Evolutionary conservation across 495 filamentous ascomycete genomes (phyloP), one percentile per base, ranked within the genome.

Genomic region (Collariella sp.): DNA sequence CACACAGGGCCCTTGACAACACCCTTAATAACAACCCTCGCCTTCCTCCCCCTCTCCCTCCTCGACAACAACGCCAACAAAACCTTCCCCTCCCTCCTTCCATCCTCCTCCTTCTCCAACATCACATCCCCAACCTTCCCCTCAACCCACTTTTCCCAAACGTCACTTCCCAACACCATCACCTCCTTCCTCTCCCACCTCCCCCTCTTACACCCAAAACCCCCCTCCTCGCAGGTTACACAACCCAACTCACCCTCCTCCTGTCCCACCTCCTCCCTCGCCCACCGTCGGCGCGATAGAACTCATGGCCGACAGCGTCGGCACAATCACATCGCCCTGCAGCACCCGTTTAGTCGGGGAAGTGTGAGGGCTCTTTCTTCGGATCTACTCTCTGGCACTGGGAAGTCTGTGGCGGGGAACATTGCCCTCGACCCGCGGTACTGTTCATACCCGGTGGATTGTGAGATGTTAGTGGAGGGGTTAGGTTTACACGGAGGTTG

Each of bases 211-310:
- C n/a, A n/a, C n/a, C n/a, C n/a, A n/a, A n/a, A n/a, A n/a, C 65
- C 0, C 63, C 72, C 10, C 50, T 78, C 23, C 26, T 71, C 2
- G 56, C 56, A 40, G 77, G 76, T 19, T 80, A 72, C 53, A 47
- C 23, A 5, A 58, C 56, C 13, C 73, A 78, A 54, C 61, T 66
- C 16, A 24, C 22, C 2, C 50, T 72, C 10, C 61, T 69, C 22
- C 55, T 68, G n/a, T 45, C 58, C 36, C 56, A 55, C 13, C 62
- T 66, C 16, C 38, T 63, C 2, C 44, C 52, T 3, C 46, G 45
- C 20, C 35, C 46, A 45, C 49, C 11, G 53, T 58, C 24, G 57
- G 46, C 19, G 55, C 57, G 22, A 52, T 72, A 34, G 71, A 72
- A 43, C 49, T 68, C 31, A 63, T 70, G 58, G 65, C 59, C 36